Conservation (phyloP, 1,284 basidiomycete species). For the Apiotrichum laibachii region DNA sequence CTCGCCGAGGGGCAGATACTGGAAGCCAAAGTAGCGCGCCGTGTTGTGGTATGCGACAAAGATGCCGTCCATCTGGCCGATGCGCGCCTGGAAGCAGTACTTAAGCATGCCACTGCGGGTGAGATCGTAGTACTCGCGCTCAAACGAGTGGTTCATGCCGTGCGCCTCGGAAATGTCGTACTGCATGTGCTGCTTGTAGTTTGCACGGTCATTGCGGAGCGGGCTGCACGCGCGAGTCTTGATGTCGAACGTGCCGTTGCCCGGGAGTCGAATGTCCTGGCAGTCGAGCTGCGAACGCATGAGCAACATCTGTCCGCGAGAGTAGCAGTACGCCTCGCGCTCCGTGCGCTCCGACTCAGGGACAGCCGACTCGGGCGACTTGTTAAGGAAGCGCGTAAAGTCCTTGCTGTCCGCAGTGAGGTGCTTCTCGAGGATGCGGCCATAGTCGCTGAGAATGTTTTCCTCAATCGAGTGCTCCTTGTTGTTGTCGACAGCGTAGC, state of each 20-base stretch:
- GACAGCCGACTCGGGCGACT: conserved; percentile 49
- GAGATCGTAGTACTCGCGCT: conserved; percentile 88
- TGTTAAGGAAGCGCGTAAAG: conserved; percentile 65
- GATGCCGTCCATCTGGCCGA: conserved; percentile 96
- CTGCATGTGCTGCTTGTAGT: conserved; percentile 76
- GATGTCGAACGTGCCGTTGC: conserved; percentile 89
- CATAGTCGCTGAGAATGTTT: conserved; percentile 79
- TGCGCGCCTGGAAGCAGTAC: conserved; percentile 92
- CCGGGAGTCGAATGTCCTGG: conserved; percentile 73
- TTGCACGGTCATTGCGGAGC: conserved; percentile 80
- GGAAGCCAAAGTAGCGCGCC: conserved; percentile 83
- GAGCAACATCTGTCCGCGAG: conserved; percentile 66
- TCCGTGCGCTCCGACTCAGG: conserved; percentile 50
- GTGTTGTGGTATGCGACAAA: conserved; percentile 96
- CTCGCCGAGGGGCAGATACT: conserved; percentile 82
- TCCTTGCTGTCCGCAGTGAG: conserved; percentile 67
- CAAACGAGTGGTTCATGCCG: conserved; percentile 72
- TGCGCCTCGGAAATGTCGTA: conserved; percentile 66
- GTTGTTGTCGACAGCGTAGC: conserved; percentile 78
- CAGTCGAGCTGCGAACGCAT: conserved; percentile 97
- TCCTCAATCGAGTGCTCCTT: conserved; percentile 56
- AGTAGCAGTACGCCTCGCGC: conserved; percentile 75
- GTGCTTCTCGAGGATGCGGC: conserved; percentile 84
- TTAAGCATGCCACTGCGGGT: conserved; percentile 92
- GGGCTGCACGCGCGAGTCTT: conserved; percentile 88